These are phyloP conservation scores for Pilaira anomala DNA, from an alignment of 192 early-diverging fungal genomes.

Conservation along the genomic window DNA sequence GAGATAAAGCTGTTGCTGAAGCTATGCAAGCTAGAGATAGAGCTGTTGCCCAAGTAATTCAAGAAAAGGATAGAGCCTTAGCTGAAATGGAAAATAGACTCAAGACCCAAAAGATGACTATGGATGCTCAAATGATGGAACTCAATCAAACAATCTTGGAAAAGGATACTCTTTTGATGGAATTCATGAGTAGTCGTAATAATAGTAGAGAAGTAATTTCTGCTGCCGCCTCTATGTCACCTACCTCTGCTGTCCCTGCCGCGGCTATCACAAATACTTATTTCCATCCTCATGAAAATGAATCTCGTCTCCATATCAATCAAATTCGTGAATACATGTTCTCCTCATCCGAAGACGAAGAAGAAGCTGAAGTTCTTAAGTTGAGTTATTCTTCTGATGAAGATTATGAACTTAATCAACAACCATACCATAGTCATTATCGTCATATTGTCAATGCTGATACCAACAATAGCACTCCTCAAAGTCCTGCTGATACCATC, in stretches of 20 bases:
- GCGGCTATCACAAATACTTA: neutral
- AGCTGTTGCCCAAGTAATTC: neutral
- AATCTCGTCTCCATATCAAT: conserved; percentile 1
- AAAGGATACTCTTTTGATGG: conserved; percentile 6
- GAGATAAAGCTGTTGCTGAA: neutral
- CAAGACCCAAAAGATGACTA: neutral
- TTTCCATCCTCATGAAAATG: neutral
- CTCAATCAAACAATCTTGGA: conserved; percentile 6
- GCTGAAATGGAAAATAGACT: neutral
- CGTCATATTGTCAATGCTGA: neutral
- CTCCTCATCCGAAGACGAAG: conserved; percentile 1
- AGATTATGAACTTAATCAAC: neutral
- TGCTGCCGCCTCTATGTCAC: neutral
- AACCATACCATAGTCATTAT: neutral
- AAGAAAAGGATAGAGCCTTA: neutral
- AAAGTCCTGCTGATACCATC: conserved; percentile 9
- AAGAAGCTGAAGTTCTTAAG: neutral
- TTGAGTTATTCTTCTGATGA: conserved; percentile 12
- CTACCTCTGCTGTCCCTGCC: neutral
- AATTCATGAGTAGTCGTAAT: conserved; percentile 12
- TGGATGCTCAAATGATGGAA: conserved; percentile 6
- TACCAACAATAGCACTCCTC: neutral
- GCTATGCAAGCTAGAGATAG: neutral
- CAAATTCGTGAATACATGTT: conserved; percentile 11
- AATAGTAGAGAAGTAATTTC: conserved; percentile 4